phyloP scores from a whole-genome alignment of 139 green algal species.

The Pleodorina starrii region DNA sequence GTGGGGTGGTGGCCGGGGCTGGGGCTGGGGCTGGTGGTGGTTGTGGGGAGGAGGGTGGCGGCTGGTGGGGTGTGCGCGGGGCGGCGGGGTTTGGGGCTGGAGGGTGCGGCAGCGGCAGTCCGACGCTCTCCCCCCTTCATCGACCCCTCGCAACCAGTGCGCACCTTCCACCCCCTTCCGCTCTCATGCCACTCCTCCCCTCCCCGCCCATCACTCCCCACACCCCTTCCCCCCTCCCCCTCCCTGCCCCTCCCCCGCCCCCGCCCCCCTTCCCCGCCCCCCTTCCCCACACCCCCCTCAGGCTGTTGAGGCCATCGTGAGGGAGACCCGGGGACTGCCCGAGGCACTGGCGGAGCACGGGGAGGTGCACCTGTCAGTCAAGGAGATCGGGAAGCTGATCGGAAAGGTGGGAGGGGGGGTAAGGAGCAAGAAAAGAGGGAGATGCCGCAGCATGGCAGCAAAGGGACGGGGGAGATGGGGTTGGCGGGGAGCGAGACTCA shows the following conservation, averaged over 20 bases:
- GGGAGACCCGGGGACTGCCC: constrained; percentile 68
- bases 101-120: too few relatives aligned
- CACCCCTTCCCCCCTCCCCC: not conserved
- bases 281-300: not conserved
- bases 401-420: constrained; percentile 41
- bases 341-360: constrained; percentile 80
- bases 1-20: too few relatives aligned
- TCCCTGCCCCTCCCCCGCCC: not conserved
- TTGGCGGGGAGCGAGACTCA: too few relatives aligned
- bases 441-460: too few relatives aligned
- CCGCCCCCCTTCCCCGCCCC: not conserved
- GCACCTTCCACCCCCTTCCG: not conserved
- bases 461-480: not conserved
- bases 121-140: too few relatives aligned
- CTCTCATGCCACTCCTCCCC: not conserved
- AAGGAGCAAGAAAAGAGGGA: not conserved
- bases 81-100: too few relatives aligned
- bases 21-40: too few relatives aligned
- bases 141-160: too few relatives aligned
- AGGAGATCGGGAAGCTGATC: constrained; percentile 60
- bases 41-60: too few relatives aligned
- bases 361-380: constrained; percentile 39
- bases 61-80: too few relatives aligned
- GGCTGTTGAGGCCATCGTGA: constrained; percentile 2
- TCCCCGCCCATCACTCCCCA: not conserved